Evolutionary conservation across 495 filamentous ascomycete species (phyloP).

Genomic region (Cercophora sp.): DNA sequence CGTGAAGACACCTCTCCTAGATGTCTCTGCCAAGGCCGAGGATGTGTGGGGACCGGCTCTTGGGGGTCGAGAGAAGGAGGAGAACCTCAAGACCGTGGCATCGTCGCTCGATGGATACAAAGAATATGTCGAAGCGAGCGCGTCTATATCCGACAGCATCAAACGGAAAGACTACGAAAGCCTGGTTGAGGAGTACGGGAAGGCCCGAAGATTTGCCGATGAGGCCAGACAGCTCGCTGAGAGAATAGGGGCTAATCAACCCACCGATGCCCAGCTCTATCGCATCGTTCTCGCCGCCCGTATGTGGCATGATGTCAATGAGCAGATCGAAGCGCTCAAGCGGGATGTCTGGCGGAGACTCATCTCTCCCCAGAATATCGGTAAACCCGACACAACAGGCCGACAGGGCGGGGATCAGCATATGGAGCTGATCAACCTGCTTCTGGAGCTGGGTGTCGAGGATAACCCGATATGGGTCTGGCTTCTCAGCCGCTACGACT

Average conservation of each 20-base stretch:
- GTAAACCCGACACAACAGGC: slow-evolving; percentile 38
- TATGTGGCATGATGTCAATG: slow-evolving; percentile 91
- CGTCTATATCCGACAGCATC: slow-evolving; percentile 75
- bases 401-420: slow-evolving; percentile 68
- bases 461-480: slow-evolving; percentile 96
- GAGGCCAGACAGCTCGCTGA: slow-evolving; percentile 62
- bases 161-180: slow-evolving; percentile 84
- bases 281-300: slow-evolving; percentile 81
- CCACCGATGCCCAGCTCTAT: slow-evolving; percentile 68
- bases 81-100: slow-evolving; percentile 70
- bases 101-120: slow-evolving; percentile 70
- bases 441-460: slow-evolving; percentile 87
- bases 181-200: slow-evolving; percentile 79
- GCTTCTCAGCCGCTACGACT: slow-evolving; percentile 83
- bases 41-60: slow-evolving; percentile 95
- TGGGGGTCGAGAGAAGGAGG: slow-evolving; percentile 87
- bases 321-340: slow-evolving; percentile 81
- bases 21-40: slow-evolving; percentile 88
- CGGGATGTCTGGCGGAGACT: slow-evolving; percentile 81
- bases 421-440: slow-evolving; percentile 81
- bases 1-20: slow-evolving; percentile 79
- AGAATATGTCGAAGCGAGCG: slow-evolving; percentile 73
- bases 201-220: slow-evolving; percentile 69
- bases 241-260: slow-evolving; percentile 49
- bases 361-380: slow-evolving; percentile 49